Evolutionary conservation across 2,329 filamentous ascomycete species (phyloP).

Genomic region (Trichophyton benhamiae): DNA sequence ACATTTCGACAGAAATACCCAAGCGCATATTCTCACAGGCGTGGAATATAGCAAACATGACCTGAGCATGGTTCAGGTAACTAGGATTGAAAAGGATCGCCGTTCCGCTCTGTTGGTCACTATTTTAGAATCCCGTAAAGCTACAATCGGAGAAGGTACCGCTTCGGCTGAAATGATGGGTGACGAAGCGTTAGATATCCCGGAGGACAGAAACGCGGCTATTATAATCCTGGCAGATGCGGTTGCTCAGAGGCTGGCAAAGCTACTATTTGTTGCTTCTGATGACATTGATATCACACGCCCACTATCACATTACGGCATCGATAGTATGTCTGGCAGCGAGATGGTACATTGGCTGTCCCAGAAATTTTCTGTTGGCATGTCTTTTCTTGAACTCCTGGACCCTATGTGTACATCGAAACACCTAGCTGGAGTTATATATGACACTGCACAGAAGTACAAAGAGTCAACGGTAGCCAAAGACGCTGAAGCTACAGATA

Average conservation of each 20-base stretch:
- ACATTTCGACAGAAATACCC: not conserved
- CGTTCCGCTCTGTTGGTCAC: not conserved
- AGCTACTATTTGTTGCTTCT: not conserved
- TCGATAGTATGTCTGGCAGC: constrained; percentile 17
- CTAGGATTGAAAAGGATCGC: not conserved
- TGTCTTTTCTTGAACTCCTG: not conserved
- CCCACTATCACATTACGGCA: constrained; percentile 11
- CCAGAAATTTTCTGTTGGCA: not conserved
- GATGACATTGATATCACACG: not conserved
- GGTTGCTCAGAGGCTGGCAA: not conserved
- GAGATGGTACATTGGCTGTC: constrained; percentile 14
- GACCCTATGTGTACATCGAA: not conserved
- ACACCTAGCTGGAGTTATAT: not conserved
- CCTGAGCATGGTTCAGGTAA: not conserved
- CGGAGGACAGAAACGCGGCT: not conserved
- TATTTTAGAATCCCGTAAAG: not conserved
- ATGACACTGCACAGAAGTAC: not conserved
- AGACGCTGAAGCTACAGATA: not conserved
- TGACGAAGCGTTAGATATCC: not conserved
- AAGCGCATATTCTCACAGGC: not conserved
- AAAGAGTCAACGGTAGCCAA: not conserved
- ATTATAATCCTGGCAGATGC: not conserved
- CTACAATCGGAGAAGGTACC: not conserved
- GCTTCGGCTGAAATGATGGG: not conserved
- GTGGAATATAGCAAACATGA: not conserved